Percentiles rank a stretch among this genome's conserved stretches.
Conservation (phyloP, 345 rosid genomes). For the Linum lewisii region DNA sequence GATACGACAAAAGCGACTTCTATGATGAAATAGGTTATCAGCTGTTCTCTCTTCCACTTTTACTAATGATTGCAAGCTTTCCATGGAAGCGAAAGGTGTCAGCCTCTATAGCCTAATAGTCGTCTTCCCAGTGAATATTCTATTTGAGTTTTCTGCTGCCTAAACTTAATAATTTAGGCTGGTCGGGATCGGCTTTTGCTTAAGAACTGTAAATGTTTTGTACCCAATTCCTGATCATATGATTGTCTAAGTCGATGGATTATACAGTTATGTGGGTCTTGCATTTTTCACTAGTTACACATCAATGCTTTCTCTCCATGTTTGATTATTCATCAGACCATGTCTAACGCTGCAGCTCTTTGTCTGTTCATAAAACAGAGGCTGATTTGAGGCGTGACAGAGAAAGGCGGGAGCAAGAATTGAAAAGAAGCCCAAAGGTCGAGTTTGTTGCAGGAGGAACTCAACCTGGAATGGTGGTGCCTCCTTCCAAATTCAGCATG, state of each 20-base stretch:
- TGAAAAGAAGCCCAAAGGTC: slow-evolving; percentile 68
- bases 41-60: background rate
- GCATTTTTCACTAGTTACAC: too few species aligned
- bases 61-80: background rate
- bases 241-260: too few species aligned
- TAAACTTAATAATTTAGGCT: too few species aligned
- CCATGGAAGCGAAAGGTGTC: background rate
- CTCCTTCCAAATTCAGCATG: slow-evolving; percentile 46
- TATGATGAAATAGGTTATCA: slow-evolving; percentile 65
- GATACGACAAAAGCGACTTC: slow-evolving; percentile 78
- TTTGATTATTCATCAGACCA: too few species aligned
- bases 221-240: too few species aligned
- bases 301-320: too few species aligned
- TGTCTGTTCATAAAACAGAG: slow-evolving; percentile 36
- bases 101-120: too few species aligned
- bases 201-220: too few species aligned
- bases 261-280: too few species aligned
- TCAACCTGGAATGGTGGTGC: slow-evolving; percentile 46
- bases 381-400: slow-evolving; percentile 65
- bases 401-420: slow-evolving; percentile 85
- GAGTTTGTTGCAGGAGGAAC: slow-evolving; percentile 55
- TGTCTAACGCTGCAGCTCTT: background rate
- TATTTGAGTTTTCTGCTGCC: too few species aligned
- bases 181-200: too few species aligned
- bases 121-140: too few species aligned